phyloP scores from a whole-genome alignment of 176 grass and related monocot genomes.

The Avena sativa region DNA sequence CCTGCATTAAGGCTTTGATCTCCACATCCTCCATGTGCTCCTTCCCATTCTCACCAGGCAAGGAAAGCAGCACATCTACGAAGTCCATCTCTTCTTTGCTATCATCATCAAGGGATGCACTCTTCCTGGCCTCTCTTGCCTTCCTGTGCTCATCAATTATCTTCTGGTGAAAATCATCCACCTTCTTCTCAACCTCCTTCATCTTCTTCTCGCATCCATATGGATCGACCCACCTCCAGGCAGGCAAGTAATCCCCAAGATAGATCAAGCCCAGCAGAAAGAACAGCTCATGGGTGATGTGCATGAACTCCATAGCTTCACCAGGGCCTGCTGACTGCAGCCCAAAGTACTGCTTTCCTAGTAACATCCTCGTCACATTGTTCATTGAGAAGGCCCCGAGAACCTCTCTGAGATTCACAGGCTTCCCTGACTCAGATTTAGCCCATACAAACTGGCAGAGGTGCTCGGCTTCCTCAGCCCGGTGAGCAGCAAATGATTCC shows the following conservation, averaged over 20 bases:
- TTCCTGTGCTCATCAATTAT: slow-evolving; percentile 84
- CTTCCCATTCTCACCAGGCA: slow-evolving; percentile 79
- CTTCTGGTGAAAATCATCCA: slow-evolving; percentile 93
- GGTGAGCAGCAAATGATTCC: slow-evolving; percentile 72
- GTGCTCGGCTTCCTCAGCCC: slow-evolving; percentile 66
- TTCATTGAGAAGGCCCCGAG: slow-evolving; percentile 89
- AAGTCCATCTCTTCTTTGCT: slow-evolving; percentile 73
- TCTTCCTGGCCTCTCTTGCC: slow-evolving; percentile 59
- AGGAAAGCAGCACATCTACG: slow-evolving; percentile 80
- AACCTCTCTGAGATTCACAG: slow-evolving; percentile 79
- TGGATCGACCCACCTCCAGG: slow-evolving; percentile 87
- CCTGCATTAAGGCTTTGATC: slow-evolving; percentile 97
- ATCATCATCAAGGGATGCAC: slow-evolving; percentile 22
- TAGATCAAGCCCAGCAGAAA: slow-evolving; percentile 82
- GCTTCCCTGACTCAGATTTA: slow-evolving; percentile 46
- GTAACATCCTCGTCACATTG: slow-evolving; percentile 93
- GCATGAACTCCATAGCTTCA: slow-evolving; percentile 92
- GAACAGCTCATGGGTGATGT: slow-evolving; percentile 88
- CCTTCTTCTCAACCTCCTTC: slow-evolving; percentile 80
- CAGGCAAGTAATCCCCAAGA: slow-evolving; percentile 86
- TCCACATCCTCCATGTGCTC: slow-evolving; percentile 81
- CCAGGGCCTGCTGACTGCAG: slow-evolving; percentile 64
- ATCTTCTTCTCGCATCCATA: slow-evolving; percentile 87
- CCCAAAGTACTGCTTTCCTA: slow-evolving; percentile 92
- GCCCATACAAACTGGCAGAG: slow-evolving; percentile 71